phyloP scores from a whole-genome alignment of 768 basidiomycete genomes.

The Lactarius deliciosus region DNA sequence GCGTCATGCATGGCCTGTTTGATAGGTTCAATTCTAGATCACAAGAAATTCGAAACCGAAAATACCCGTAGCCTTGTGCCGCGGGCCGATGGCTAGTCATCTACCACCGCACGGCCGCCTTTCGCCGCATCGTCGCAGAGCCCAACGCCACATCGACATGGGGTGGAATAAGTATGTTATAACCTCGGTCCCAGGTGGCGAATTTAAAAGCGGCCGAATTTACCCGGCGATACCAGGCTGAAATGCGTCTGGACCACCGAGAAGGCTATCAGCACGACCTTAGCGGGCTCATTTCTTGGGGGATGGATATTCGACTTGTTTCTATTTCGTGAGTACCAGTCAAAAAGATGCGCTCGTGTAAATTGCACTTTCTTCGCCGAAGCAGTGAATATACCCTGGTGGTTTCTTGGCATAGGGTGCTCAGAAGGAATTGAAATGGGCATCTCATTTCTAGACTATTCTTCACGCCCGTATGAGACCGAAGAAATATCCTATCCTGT shows the following conservation, averaged over 20 bases:
- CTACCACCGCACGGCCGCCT: neutral
- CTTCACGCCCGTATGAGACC: slow-evolving; percentile 23
- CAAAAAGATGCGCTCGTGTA: neutral
- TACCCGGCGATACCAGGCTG: slow-evolving; percentile 35
- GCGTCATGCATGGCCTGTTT: too few relatives aligned
- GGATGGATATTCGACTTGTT: slow-evolving; percentile 17
- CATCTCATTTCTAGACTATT: slow-evolving; percentile 22
- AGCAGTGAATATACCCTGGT: slow-evolving; percentile 28
- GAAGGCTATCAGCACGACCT: slow-evolving; percentile 18
- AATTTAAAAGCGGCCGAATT: slow-evolving; percentile 32
- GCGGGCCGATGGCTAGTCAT: too few relatives aligned
- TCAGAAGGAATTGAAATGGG: slow-evolving; percentile 24
- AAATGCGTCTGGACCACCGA: slow-evolving; percentile 22
- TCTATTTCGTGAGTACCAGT: slow-evolving; percentile 7
- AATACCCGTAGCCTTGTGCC: neutral
- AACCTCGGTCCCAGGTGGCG: slow-evolving; percentile 40
- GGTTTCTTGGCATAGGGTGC: slow-evolving; percentile 32
- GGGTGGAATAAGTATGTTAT: slow-evolving; percentile 37
- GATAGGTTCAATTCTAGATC: too few relatives aligned
- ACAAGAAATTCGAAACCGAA: neutral
- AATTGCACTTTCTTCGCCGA: neutral
- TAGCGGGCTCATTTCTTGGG: slow-evolving; percentile 1
- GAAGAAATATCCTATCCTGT: too few relatives aligned
- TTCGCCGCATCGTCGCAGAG: neutral
- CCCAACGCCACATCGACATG: slow-evolving; percentile 36